phyloP scores from a whole-genome alignment of 2,329 filamentous ascomycete species.

The Alternaria alternata region DNA sequence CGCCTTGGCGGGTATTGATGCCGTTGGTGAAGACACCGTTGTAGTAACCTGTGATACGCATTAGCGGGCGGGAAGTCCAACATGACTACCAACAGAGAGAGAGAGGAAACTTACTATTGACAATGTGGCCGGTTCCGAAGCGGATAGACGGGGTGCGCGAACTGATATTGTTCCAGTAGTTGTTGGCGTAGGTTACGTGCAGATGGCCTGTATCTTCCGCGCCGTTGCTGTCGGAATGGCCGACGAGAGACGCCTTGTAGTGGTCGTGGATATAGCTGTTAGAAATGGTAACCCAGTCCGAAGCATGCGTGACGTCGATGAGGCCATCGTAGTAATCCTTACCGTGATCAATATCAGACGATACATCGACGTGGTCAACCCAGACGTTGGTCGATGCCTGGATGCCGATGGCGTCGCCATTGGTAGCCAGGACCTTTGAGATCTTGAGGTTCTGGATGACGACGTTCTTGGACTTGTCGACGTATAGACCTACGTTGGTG shows the following conservation, averaged over 20 bases:
- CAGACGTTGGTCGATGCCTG: conserved; percentile 63
- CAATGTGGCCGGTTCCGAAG: conserved; percentile 71
- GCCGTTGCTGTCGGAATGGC: conserved; percentile 67
- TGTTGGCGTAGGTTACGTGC: conserved; percentile 71
- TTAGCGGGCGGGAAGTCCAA: too few species aligned
- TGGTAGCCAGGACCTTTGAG: conserved; percentile 53
- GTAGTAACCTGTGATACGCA: conserved; percentile 34
- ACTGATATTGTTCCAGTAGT: conserved; percentile 71
- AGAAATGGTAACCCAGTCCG: conserved; percentile 68
- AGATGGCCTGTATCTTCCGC: conserved; percentile 68
- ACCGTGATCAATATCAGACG: conserved; percentile 64
- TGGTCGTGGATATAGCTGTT: conserved; percentile 64
- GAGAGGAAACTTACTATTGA: conserved; percentile 53
- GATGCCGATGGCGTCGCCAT: conserved; percentile 62
- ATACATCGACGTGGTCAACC: conserved; percentile 74
- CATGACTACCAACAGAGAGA: not conserved
- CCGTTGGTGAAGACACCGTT: conserved; percentile 50
- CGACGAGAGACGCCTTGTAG: conserved; percentile 66
- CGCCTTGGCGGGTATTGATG: conserved; percentile 54
- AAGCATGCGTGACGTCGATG: conserved; percentile 69
- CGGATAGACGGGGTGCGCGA: conserved; percentile 69
- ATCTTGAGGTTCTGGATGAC: conserved; percentile 66
- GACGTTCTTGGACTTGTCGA: conserved; percentile 56
- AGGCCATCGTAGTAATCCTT: conserved; percentile 77
- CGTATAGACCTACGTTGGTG: conserved; percentile 42